phyloP scores from a whole-genome alignment of 768 basidiomycete genomes.

The Auricularia sp. region DNA sequence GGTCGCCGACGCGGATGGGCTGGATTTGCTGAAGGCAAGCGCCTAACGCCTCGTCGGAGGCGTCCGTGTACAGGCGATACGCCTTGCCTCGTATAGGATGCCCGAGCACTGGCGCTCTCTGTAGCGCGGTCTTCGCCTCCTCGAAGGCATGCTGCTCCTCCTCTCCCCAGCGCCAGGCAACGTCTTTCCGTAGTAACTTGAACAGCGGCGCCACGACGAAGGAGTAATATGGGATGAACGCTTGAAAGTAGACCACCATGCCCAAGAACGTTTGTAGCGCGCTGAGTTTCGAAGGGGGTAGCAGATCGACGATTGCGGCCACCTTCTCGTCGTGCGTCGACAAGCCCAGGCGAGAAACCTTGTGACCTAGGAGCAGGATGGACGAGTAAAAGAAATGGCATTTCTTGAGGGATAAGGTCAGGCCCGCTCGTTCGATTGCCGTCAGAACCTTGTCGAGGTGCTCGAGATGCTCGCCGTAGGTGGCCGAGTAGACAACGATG shows the following conservation, averaged over 20 bases:
- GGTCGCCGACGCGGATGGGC: constrained; percentile 12
- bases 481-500: constrained; percentile 25
- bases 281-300: constrained; percentile 13
- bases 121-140: constrained; percentile 19
- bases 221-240: constrained; percentile 16
- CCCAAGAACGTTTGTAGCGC: constrained; percentile 27
- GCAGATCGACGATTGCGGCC: constrained; percentile 21
- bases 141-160: constrained; percentile 20
- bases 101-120: constrained; percentile 23
- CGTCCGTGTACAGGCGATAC: constrained; percentile 17
- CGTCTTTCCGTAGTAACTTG: constrained; percentile 1
- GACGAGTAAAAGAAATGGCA: constrained; percentile 26
- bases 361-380: constrained; percentile 22
- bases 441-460: constrained; percentile 13
- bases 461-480: constrained; percentile 19
- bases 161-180: neutral
- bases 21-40: constrained; percentile 7
- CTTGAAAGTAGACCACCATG: constrained; percentile 28
- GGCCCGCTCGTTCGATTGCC: constrained; percentile 16
- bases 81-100: constrained; percentile 16
- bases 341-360: constrained; percentile 4
- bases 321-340: constrained; percentile 30
- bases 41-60: no score
- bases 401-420: constrained; percentile 27
- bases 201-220: constrained; percentile 4